phyloP scores from a whole-genome alignment of 1,284 basidiomycete genomes.

The Trichosporon asahii region DNA sequence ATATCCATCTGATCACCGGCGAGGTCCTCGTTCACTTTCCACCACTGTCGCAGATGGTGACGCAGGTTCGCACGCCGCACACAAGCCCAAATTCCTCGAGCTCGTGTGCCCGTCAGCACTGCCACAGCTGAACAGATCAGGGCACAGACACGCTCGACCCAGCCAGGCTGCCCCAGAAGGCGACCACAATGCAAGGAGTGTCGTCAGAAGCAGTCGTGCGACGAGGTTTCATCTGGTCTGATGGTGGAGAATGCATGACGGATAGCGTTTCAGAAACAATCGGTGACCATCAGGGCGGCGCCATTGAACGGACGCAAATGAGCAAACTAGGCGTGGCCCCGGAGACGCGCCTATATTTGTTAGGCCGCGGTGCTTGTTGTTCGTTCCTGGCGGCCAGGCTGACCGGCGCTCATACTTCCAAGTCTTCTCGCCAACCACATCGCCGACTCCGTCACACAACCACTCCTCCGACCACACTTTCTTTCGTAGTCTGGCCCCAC shows the following conservation, averaged over 20 bases:
- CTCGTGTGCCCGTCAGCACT: neutral
- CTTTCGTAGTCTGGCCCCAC: neutral
- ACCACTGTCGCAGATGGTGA: neutral
- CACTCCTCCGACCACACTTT: neutral
- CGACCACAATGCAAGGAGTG: neutral
- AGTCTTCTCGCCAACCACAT: neutral
- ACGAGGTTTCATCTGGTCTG: neutral
- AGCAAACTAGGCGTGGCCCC: neutral
- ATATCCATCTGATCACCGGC: neutral
- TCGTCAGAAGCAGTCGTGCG: neutral
- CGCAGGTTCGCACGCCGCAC: too few species aligned
- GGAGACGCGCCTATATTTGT: neutral
- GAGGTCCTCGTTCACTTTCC: neutral
- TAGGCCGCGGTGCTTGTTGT: constrained; percentile 6
- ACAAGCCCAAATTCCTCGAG: neutral
- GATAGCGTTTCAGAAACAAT: constrained; percentile 1
- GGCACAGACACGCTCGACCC: neutral
- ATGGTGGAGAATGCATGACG: neutral
- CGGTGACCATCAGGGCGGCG: neutral
- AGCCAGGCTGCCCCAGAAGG: neutral
- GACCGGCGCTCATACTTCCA: neutral
- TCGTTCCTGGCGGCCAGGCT: neutral
- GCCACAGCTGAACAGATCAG: neutral
- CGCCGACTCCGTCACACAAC: neutral
- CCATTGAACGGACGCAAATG: constrained; percentile 1